Percentiles rank a stretch among this genome's conserved stretches.
Evolutionary conservation across 2,329 filamentous ascomycete genomes (phyloP).

Genomic region (Colletotrichum orbiculare): DNA sequence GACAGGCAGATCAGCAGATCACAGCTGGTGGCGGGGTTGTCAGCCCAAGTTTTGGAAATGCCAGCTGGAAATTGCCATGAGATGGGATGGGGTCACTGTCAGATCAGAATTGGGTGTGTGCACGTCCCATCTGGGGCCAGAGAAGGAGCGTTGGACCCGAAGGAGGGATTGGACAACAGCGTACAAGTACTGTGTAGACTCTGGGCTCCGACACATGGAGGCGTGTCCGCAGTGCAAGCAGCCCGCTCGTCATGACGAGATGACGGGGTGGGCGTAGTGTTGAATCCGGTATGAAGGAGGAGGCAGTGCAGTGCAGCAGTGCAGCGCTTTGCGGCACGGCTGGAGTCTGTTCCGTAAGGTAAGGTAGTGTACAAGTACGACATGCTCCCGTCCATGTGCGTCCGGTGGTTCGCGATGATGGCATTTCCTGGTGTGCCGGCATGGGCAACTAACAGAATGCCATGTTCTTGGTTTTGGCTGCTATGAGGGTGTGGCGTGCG

Average conservation of each 20-base stretch:
- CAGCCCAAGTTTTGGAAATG: not conserved
- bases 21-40: not conserved
- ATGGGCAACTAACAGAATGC: constrained; percentile 34
- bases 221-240: too few relatives aligned
- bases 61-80: not conserved
- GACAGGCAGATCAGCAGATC: not conserved
- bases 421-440: constrained; percentile 23
- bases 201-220: too few relatives aligned
- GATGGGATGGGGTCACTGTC: not conserved
- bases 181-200: too few relatives aligned
- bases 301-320: constrained; percentile 23
- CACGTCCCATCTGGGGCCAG: too few relatives aligned
- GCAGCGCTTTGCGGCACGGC: not conserved
- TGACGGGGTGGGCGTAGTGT: constrained; percentile 5
- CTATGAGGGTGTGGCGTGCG: constrained; percentile 7
- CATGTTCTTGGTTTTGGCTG: constrained; percentile 25
- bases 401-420: constrained; percentile 19
- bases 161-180: too few relatives aligned
- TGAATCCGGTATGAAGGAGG: constrained; percentile 4
- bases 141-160: too few relatives aligned
- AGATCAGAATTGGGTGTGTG: too few relatives aligned
- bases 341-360: constrained; percentile 15
- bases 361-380: too few relatives aligned
- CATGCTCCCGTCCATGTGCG: not conserved
- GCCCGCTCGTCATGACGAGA: not conserved